phyloP scores from a whole-genome alignment of 805 yeast species.

The Myxozyma mucilagina region DNA sequence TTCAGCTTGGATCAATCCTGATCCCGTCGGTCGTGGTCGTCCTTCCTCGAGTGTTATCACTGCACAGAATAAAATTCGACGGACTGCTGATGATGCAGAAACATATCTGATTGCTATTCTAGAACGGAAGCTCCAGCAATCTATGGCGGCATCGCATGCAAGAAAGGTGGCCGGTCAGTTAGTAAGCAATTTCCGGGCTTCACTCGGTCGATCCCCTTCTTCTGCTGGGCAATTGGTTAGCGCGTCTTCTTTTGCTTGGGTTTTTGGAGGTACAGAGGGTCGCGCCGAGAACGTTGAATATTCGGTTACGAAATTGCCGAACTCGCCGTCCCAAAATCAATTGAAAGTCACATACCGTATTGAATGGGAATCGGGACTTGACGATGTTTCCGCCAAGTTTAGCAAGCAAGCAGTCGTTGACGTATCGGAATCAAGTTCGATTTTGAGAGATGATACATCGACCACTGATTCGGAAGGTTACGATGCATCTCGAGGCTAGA shows the following conservation, averaged over 20 bases:
- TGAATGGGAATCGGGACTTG: conserved; percentile 17
- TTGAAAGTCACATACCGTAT: not conserved
- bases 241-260: conserved; percentile 18
- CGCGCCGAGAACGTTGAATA: conserved; percentile 14
- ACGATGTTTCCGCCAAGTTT: conserved; percentile 11
- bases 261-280: conserved; percentile 26
- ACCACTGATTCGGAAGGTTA: not conserved
- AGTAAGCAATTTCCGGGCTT: conserved; percentile 4
- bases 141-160: conserved; percentile 9
- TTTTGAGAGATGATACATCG: not conserved
- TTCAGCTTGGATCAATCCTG: conserved; percentile 26
- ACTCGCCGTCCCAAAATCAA: not conserved
- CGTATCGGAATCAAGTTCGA: not conserved
- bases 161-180: conserved; percentile 9
- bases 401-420: conserved; percentile 1
- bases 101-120: not conserved
- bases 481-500: not conserved
- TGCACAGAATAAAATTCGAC: conserved; percentile 8
- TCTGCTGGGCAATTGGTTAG: not conserved
- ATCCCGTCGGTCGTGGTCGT: conserved; percentile 23
- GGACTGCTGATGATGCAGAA: conserved; percentile 11
- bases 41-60: not conserved
- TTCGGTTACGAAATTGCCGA: not conserved
- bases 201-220: not conserved
- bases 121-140: conserved; percentile 1